Base-by-base conservation (phyloP, 129 eudicot species). In the Ambrosia trifida region DNA sequence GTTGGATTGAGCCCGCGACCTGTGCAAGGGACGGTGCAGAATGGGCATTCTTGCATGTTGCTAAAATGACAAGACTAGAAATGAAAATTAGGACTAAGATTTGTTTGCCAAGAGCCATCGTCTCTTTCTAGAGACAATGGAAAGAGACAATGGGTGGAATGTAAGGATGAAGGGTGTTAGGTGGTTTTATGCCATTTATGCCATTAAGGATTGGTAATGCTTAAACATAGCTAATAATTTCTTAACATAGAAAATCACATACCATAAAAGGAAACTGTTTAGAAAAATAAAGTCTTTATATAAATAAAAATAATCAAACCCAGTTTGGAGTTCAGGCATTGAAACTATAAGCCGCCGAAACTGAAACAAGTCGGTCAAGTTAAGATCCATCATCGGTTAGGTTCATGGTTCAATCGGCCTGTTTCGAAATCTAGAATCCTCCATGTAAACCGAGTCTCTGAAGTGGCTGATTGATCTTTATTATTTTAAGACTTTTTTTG, bases 81-180 rank as follows among this genome's bases (percentile, higher is more conserved):
- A 77, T 53, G 46, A 69, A 60, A 46, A 74, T 56, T 12, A 74
- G 11, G 76, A 70, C 14, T 60, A 80, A 32, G 38, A 71, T 70
- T 38, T 69, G 80, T 70, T 65, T 78, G 47, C 41, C 8, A 59
- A 57, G 66, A 49, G 88, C 83, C 88, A 84, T 84, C 45, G 85
- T 74, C 80, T 66, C 83, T 65, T 40, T 57, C 12, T 16, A 44
- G 74, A 76, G 72, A 72, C 80, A 74, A 78, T 66, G 81, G 63
- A n/a, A n/a, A 44, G 74, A 76, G 72, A 72, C 80, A 74, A 78
- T 66, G 81, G 63, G 69, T 17, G 64, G 52, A 44, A 57, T 53
- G 16, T 57, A 61, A 51, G 69, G 30, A 41, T 45, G 24, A 50
- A 28, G 28, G 64, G 30, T 10, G 64, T 40, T 40, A 40, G 77